Conservation (phyloP, 257 asterid genomes). For the Galeopsis tetrahit region DNA sequence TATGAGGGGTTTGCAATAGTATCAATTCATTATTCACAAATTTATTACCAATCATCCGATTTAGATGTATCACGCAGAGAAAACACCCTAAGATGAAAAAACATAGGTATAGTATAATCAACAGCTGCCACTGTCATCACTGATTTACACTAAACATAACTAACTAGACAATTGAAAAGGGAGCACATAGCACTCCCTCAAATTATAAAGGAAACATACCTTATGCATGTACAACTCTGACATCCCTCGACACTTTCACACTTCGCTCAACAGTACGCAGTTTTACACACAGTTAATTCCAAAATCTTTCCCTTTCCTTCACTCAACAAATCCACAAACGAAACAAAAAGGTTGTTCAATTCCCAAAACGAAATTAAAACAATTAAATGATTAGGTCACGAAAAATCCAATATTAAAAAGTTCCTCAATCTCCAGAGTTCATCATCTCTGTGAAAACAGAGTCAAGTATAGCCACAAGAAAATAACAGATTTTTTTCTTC, state of each 20-base stretch:
- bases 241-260: conserved; percentile 58
- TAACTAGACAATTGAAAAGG: background rate
- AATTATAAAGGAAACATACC: conserved; percentile 42
- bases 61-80: background rate
- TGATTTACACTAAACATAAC: background rate
- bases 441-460: background rate
- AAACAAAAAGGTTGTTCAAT: conserved; percentile 10
- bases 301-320: conserved; percentile 49
- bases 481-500: background rate
- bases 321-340: conserved; percentile 38
- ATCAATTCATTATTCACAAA: background rate
- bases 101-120: background rate
- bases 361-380: background rate
- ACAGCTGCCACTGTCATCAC: background rate
- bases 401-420: background rate
- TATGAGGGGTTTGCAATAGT: background rate
- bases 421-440: conserved; percentile 9
- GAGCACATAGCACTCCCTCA: background rate
- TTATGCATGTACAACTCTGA: conserved; percentile 54
- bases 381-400: background rate
- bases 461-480: background rate
- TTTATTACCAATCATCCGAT: background rate
- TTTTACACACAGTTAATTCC: conserved; percentile 45
- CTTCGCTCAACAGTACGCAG: conserved; percentile 48
- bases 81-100: background rate